These are phyloP conservation scores for Venturia nashicola DNA, from an alignment of 2,329 filamentous ascomycete genomes.

Conservation along the genomic window DNA sequence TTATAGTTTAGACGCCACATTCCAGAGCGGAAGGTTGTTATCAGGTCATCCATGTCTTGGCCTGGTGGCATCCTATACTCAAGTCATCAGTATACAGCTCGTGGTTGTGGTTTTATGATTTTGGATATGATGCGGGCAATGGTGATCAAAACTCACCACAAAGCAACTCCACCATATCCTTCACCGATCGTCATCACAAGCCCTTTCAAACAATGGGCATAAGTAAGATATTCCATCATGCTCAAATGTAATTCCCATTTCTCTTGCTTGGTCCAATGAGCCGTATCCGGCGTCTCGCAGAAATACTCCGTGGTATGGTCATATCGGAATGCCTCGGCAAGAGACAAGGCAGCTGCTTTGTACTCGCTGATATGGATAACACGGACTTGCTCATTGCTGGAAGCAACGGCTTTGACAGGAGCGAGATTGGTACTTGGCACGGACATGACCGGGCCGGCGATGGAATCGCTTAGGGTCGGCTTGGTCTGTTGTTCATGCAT, in stretches of 20 bases:
- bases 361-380: slow-evolving; percentile 53
- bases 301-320: slow-evolving; percentile 67
- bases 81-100: not conserved
- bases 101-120: not conserved
- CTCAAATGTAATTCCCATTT: slow-evolving; percentile 67
- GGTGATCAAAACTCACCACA: slow-evolving; percentile 48
- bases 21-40: slow-evolving; percentile 60
- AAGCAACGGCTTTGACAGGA: not conserved
- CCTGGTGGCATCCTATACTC: slow-evolving; percentile 58
- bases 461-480: slow-evolving; percentile 9
- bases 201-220: slow-evolving; percentile 62
- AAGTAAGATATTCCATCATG: slow-evolving; percentile 66
- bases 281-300: slow-evolving; percentile 57
- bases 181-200: slow-evolving; percentile 62
- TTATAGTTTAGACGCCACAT: slow-evolving; percentile 68
- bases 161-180: slow-evolving; percentile 64
- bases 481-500: slow-evolving; percentile 15
- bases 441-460: not conserved
- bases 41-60: slow-evolving; percentile 59
- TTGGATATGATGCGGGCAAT: not conserved
- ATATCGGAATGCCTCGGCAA: slow-evolving; percentile 65
- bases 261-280: slow-evolving; percentile 48
- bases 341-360: slow-evolving; percentile 56
- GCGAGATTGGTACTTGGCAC: not conserved
- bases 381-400: slow-evolving; percentile 32